Evolutionary conservation across 768 basidiomycete species (phyloP).

Genomic region (Trametes meyenii): DNA sequence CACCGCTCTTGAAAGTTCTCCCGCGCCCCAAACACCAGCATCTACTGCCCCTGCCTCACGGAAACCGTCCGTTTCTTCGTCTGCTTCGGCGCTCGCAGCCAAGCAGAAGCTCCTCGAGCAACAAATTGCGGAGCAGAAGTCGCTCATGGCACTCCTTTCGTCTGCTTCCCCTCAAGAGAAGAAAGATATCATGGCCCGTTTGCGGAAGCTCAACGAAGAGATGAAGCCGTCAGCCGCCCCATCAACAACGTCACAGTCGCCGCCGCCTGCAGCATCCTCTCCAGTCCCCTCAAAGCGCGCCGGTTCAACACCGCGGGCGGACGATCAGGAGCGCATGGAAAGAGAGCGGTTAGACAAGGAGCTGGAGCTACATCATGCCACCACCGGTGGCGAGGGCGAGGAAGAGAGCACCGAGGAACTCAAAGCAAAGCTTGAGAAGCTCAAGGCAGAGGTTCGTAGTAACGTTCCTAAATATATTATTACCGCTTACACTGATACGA

Average conservation of each 20-base stretch:
- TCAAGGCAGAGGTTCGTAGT: constrained; percentile 70
- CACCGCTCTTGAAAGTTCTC: constrained; percentile 28
- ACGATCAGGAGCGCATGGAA: constrained; percentile 57
- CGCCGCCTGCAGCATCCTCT: constrained; percentile 34
- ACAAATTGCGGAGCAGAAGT: constrained; percentile 88
- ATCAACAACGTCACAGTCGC: constrained; percentile 32
- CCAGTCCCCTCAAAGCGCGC: constrained; percentile 32
- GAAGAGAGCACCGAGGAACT: constrained; percentile 68
- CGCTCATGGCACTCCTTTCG: constrained; percentile 70
- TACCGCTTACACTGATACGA: background rate
- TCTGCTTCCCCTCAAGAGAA: constrained; percentile 72
- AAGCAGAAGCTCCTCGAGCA: constrained; percentile 79
- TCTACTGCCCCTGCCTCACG: constrained; percentile 34
- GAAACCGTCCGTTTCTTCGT: constrained; percentile 41
- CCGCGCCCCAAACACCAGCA: constrained; percentile 27
- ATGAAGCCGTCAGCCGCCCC: constrained; percentile 53
- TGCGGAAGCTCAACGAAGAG: constrained; percentile 79
- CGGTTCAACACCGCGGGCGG: constrained; percentile 32
- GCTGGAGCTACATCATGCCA: constrained; percentile 65
- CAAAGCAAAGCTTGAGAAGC: constrained; percentile 71
- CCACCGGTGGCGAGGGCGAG: constrained; percentile 42
- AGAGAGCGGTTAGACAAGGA: constrained; percentile 79
- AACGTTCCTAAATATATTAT: background rate
- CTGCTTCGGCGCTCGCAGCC: constrained; percentile 57
- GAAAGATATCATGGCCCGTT: constrained; percentile 72